Percentiles rank a stretch among this genome's conserved stretches.
Conservation (phyloP, 306 rosid genomes). For the Delonix regia region DNA sequence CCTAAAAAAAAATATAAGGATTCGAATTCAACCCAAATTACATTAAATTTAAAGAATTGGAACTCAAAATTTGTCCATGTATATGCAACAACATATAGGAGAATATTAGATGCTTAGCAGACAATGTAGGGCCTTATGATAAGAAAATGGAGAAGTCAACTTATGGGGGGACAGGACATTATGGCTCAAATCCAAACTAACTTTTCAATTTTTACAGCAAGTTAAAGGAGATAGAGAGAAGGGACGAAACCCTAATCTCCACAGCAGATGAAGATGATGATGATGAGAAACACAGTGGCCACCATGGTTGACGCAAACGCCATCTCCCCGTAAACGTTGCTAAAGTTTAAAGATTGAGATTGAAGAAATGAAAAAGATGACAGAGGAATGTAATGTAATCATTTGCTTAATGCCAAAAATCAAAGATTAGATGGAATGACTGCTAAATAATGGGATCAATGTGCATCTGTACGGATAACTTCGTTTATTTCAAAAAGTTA, state of each 20-base stretch:
- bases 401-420: constrained; percentile 17
- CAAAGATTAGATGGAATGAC: background rate
- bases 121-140: constrained; percentile 43
- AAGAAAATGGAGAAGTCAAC: constrained; percentile 60
- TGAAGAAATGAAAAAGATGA: constrained; percentile 2
- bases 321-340: constrained; percentile 4
- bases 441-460: background rate
- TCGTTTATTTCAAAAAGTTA: background rate
- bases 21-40: no score
- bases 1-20: no score
- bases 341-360: constrained; percentile 6
- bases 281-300: constrained; percentile 51
- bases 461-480: background rate
- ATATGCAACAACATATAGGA: background rate
- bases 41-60: no score
- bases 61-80: no score
- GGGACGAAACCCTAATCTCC: constrained; percentile 34
- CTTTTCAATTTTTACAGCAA: constrained; percentile 35
- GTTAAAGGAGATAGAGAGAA: constrained; percentile 7
- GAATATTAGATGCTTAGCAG: constrained; percentile 6
- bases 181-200: constrained; percentile 43
- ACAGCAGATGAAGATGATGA: no score
- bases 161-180: constrained; percentile 39
- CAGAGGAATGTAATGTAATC: background rate
- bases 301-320: constrained; percentile 46